Evolutionary conservation across 257 asterid species (phyloP).

Genomic region (Solanum sejunctum): DNA sequence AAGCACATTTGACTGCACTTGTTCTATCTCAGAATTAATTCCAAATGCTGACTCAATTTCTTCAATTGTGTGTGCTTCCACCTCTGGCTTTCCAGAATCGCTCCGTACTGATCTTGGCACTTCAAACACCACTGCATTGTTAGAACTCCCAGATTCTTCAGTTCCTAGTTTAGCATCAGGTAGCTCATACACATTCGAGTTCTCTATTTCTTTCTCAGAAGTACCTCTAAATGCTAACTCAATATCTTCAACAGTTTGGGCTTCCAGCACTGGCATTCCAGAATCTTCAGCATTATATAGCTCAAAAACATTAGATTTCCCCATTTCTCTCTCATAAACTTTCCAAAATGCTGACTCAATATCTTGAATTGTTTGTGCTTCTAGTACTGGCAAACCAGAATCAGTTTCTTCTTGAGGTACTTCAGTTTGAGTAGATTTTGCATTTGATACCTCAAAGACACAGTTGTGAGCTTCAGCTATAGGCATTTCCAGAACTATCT

Average conservation of each 20-base stretch:
- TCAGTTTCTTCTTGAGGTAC: neutral
- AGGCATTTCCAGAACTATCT: conserved; percentile 8
- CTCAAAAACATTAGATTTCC: neutral
- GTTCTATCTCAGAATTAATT: neutral
- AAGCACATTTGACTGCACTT: neutral
- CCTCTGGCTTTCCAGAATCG: neutral
- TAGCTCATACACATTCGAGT: neutral
- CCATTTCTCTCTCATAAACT: neutral
- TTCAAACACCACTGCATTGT: neutral
- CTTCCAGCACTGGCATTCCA: conserved; percentile 21
- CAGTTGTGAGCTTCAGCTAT: conserved; percentile 19
- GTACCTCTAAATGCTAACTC: conserved; percentile 11
- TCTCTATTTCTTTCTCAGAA: neutral
- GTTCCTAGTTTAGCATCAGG: neutral
- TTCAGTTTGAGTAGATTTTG: conserved; percentile 3
- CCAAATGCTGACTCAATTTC: neutral
- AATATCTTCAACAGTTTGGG: conserved; percentile 15
- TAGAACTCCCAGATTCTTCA: neutral
- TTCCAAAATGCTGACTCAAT: neutral
- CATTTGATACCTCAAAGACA: conserved; percentile 13
- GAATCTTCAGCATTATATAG: neutral
- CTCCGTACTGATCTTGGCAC: neutral
- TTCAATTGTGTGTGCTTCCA: conserved; percentile 15
- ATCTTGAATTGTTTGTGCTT: conserved; percentile 7
- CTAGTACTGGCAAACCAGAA: conserved; percentile 3